Percentiles rank a stretch among this genome's conserved stretches.
Evolutionary conservation across 176 grass and related monocot species (phyloP).

Genomic region (Puya raimondii): DNA sequence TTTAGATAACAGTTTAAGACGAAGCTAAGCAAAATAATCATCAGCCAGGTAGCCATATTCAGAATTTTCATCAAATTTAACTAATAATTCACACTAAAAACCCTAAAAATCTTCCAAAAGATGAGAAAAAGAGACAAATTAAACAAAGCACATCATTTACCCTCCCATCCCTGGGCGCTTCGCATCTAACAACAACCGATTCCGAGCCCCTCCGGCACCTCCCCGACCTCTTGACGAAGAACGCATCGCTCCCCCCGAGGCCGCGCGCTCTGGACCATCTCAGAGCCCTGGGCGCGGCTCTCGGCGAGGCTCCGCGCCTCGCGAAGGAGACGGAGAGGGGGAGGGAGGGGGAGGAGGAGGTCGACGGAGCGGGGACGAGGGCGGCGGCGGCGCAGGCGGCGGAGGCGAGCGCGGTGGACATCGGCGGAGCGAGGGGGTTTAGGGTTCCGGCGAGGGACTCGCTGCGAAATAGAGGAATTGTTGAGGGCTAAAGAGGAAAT

Average conservation of each 20-base stretch:
- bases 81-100: not conserved
- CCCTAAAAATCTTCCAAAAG: not conserved
- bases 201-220: constrained; percentile 4
- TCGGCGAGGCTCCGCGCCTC: not conserved
- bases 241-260: constrained; percentile 5
- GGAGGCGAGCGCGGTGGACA: not conserved
- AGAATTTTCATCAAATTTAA: not conserved
- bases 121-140: not conserved
- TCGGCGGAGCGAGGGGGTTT: too few relatives aligned
- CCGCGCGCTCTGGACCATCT: constrained; percentile 28
- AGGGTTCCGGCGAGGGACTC: too few relatives aligned
- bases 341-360: constrained; percentile 15
- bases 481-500: too few relatives aligned
- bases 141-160: constrained; percentile 21
- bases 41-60: not conserved
- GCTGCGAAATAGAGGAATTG: too few relatives aligned
- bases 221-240: constrained; percentile 14
- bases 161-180: constrained; percentile 37
- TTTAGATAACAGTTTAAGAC: too few relatives aligned
- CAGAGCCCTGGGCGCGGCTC: constrained; percentile 16
- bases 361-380: not conserved
- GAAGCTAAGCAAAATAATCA: not conserved
- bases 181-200: constrained; percentile 32
- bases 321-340: constrained; percentile 9
- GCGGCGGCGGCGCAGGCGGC: not conserved